These are phyloP conservation scores for Miscanthus lutarioriparius DNA, from an alignment of 176 grass and related monocot species.

Conservation along the genomic window DNA sequence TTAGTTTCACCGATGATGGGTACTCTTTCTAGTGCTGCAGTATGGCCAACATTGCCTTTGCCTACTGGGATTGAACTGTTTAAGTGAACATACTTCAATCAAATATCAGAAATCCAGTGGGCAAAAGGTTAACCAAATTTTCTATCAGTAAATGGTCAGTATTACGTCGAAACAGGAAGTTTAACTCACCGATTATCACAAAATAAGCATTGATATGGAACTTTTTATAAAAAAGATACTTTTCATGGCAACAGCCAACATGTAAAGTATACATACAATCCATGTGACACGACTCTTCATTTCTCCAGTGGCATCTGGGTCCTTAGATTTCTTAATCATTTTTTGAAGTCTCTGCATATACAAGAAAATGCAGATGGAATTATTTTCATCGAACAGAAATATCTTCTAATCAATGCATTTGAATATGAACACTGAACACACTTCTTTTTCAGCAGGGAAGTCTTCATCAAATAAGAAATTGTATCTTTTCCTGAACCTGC, in stretches of 20 bases:
- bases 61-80: not conserved
- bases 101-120: not conserved
- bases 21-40: constrained; percentile 16
- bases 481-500: constrained; percentile 91
- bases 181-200: not conserved
- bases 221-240: constrained; percentile 10
- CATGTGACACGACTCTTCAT: constrained; percentile 70
- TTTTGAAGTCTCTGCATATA: constrained; percentile 75
- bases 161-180: not conserved
- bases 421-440: constrained; percentile 31
- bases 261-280: constrained; percentile 69
- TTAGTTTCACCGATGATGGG: not conserved
- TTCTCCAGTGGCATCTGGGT: constrained; percentile 70
- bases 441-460: constrained; percentile 80
- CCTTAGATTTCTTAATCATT: constrained; percentile 80
- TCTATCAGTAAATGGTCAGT: not conserved
- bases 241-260: constrained; percentile 20
- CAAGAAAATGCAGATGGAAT: not conserved
- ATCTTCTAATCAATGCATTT: not conserved
- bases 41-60: not conserved
- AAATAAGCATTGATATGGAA: constrained; percentile 11
- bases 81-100: not conserved
- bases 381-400: constrained; percentile 7
- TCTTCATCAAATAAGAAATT: constrained; percentile 81
- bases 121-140: not conserved